Percentiles rank a stretch among this genome's conserved stretches.
These are phyloP conservation scores for Hirsutella thompsonii DNA, from an alignment of 2,329 filamentous ascomycete genomes.

Conservation along the genomic window DNA sequence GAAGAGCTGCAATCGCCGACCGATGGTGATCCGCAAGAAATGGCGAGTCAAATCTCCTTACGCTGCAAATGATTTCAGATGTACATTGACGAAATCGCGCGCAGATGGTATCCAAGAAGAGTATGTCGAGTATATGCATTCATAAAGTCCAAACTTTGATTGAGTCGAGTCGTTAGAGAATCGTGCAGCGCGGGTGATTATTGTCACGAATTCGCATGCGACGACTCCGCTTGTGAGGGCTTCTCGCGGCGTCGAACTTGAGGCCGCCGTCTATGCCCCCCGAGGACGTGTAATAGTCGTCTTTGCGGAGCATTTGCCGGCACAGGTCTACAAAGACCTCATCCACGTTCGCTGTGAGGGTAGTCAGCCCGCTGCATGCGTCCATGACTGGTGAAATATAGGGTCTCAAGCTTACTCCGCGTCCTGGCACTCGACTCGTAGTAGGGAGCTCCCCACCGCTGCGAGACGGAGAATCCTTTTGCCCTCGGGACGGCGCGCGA, in stretches of 20 bases:
- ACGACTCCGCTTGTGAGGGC: conserved; percentile 15
- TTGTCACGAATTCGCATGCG: conserved; percentile 16
- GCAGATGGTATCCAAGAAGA: too few relatives aligned
- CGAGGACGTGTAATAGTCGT: conserved; percentile 32
- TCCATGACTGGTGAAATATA: neutral
- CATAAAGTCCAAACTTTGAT: too few relatives aligned
- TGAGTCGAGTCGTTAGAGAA: conserved; percentile 23
- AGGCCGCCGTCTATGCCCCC: conserved; percentile 23
- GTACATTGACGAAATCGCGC: too few relatives aligned
- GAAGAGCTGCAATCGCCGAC: too few relatives aligned
- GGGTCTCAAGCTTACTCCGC: conserved; percentile 35
- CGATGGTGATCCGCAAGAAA: too few relatives aligned
- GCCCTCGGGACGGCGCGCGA: conserved; percentile 67
- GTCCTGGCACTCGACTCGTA: conserved; percentile 81
- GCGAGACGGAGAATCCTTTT: conserved; percentile 72
- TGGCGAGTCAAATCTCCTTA: too few relatives aligned
- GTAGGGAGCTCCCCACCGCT: conserved; percentile 79
- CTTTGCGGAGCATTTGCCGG: conserved; percentile 67
- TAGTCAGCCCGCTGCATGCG: conserved; percentile 10
- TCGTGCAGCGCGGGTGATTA: conserved; percentile 26
- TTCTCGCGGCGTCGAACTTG: conserved; percentile 23
- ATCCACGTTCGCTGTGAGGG: conserved; percentile 61
- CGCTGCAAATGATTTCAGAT: too few relatives aligned
- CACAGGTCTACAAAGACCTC: conserved; percentile 81
- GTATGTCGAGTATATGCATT: too few relatives aligned